Evolutionary conservation across 1,284 basidiomycete species (phyloP).

Genomic region (Trichosporon coremiiforme): DNA sequence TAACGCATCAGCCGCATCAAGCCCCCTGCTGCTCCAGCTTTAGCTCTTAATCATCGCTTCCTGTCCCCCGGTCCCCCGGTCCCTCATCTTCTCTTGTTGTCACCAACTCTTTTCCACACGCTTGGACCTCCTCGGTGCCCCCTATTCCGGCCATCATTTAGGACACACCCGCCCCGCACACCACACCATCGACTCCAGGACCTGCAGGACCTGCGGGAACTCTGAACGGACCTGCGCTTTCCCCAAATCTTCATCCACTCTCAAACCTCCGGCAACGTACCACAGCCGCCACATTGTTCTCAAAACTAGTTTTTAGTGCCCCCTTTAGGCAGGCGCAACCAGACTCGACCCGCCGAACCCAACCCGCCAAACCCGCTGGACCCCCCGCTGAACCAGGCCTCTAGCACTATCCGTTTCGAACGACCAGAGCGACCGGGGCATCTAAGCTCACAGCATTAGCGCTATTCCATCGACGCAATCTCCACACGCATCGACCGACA

Average conservation of each 20-base stretch:
- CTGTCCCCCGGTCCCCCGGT: neutral
- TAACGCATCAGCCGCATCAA: neutral
- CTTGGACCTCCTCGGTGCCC: constrained; percentile 11
- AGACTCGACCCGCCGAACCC: neutral
- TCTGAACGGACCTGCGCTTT: constrained; percentile 8
- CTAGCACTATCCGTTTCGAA: neutral
- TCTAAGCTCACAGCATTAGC: neutral
- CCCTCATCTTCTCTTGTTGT: constrained; percentile 1
- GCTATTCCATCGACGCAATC: neutral
- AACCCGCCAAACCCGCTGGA: neutral
- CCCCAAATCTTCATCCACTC: constrained; percentile 4
- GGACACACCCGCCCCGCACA: neutral
- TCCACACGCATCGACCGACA: neutral
- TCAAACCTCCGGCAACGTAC: constrained; percentile 14
- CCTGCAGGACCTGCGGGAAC: neutral
- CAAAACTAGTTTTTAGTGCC: constrained; percentile 12
- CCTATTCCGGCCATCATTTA: neutral
- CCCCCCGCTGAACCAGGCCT: neutral
- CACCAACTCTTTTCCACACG: neutral
- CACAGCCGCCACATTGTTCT: constrained; percentile 7
- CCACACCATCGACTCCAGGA: neutral
- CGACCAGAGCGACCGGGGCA: no score
- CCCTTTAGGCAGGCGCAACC: constrained; percentile 3
- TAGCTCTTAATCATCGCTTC: neutral
- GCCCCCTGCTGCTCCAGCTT: neutral